Base-by-base conservation (phyloP, 2,329 filamentous ascomycete genomes). In the Chalaropsis thielavioides region DNA sequence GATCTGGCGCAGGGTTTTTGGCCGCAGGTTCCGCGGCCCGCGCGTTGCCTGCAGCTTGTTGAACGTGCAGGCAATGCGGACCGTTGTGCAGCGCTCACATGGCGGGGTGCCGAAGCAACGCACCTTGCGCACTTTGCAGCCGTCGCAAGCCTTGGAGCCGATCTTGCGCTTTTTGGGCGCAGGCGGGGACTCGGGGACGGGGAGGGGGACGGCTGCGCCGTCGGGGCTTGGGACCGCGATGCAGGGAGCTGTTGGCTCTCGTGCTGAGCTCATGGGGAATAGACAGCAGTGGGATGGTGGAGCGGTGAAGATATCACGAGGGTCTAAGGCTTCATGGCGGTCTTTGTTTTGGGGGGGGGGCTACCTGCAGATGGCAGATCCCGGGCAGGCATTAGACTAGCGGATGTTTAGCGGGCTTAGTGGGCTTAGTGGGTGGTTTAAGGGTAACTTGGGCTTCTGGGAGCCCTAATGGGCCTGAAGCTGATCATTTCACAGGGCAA, bases 101-200 rank as follows among this genome's bases (percentile, higher is more conserved):
- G 79, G 79, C 24, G 76, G 72, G 1, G 72, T 71, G 61, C 79
- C 79, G 15, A 76, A 76, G 70, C 79, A 81, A 59, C 76, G 76
- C 66, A 81, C 77, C 72, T 81, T 81, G 64, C 79, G 75, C 51
- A 81, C 75, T 72, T 79, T 80, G 72, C 79, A 81, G 22, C 75
- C 78, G 67, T 81, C 79, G 70, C 79, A 81, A 11, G 79, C 78
- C 38, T 66, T 66, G 17, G 62, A 64, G 6, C 61, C 61, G 43
- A 66, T 38, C 40, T 64, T 66, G 35, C 65, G 65, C 31, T 66
- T 66, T 27, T 66, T 66, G n/a, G 61, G 46, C 15, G 24, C 11
- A 6, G 62, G 49, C 46, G 15, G 22, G 24, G 51, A 31, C 51
- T 6, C 19, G 51, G 51, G 15, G 22, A 10, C 35, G 19, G n/a